Conservation (phyloP, 768 basidiomycete genomes). For the Pleurotus ostreatus region DNA sequence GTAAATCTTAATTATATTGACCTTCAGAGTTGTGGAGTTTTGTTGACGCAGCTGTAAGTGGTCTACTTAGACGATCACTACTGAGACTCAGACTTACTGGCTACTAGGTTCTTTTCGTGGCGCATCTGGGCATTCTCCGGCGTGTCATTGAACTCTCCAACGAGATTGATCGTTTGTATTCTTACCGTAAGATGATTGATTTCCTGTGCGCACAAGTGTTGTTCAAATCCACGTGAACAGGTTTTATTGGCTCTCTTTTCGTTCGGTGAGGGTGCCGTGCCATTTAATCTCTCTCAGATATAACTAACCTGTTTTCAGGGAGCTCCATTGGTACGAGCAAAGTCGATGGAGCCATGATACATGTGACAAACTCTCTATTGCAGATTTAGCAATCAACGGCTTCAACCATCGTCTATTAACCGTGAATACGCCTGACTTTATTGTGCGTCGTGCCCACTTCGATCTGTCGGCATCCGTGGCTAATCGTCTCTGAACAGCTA, state of each 20-base stretch:
- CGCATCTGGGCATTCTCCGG: not conserved
- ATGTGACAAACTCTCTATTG: too few species aligned
- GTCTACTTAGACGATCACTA: not conserved
- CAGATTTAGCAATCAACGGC: too few species aligned
- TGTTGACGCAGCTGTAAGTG: not conserved
- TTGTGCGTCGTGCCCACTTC: not conserved
- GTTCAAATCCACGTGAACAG: not conserved
- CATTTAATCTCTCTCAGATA: too few species aligned
- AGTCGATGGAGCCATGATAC: too few species aligned
- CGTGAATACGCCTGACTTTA: not conserved
- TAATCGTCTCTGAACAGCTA: not conserved
- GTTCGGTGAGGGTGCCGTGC: not conserved
- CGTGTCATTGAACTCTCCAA: not conserved
- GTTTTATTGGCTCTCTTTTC: not conserved
- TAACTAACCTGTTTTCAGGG: not conserved
- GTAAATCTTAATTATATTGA: not conserved
- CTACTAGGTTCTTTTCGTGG: not conserved
- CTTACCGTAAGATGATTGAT: not conserved
- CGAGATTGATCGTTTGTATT: not conserved
- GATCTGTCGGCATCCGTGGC: not conserved
- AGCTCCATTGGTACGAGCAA: not conserved
- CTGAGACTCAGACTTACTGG: not conserved
- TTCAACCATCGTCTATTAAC: not conserved
- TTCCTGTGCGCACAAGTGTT: not conserved
- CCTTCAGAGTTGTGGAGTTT: not conserved